These are phyloP conservation scores for Filobasidium wieringae DNA, from an alignment of 768 basidiomycete species.

Conservation along the genomic window DNA sequence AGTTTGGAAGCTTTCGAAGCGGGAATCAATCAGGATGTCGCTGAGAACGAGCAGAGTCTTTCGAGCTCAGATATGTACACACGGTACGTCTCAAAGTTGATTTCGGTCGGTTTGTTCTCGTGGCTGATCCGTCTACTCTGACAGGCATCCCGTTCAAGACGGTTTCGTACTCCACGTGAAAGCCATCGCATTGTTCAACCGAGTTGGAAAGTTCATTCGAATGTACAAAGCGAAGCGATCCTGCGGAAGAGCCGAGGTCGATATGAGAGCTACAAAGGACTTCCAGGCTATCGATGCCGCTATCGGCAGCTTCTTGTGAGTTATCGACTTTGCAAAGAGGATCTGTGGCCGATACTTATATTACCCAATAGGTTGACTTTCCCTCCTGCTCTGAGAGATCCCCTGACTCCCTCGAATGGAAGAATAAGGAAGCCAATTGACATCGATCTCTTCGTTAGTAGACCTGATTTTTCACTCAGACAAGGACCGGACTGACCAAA, in stretches of 20 bases:
- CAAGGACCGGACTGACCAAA: background rate
- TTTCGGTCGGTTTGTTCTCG: no score
- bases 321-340: background rate
- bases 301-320: conserved; percentile 7
- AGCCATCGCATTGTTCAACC: conserved; percentile 4
- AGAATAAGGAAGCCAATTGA: conserved; percentile 7
- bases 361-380: background rate
- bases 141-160: conserved; percentile 7
- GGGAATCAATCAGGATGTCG: background rate
- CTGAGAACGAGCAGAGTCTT: conserved; percentile 9
- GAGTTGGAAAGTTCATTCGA: conserved; percentile 9
- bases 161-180: conserved; percentile 11
- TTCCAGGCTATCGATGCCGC: conserved; percentile 6
- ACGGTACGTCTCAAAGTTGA: background rate
- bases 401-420: conserved; percentile 5
- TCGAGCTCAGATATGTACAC: conserved; percentile 8
- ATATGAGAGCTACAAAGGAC: background rate
- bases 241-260: background rate
- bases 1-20: conserved; percentile 8
- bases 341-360: background rate
- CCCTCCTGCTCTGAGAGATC: conserved; percentile 10
- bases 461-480: background rate
- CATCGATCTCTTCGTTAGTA: conserved; percentile 11
- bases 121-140: background rate
- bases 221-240: conserved; percentile 1